Percentiles rank a stretch among this genome's conserved stretches.
These are phyloP conservation scores for Irpex sp. DNA, from an alignment of 1,284 basidiomycete genomes.

Conservation along the genomic window DNA sequence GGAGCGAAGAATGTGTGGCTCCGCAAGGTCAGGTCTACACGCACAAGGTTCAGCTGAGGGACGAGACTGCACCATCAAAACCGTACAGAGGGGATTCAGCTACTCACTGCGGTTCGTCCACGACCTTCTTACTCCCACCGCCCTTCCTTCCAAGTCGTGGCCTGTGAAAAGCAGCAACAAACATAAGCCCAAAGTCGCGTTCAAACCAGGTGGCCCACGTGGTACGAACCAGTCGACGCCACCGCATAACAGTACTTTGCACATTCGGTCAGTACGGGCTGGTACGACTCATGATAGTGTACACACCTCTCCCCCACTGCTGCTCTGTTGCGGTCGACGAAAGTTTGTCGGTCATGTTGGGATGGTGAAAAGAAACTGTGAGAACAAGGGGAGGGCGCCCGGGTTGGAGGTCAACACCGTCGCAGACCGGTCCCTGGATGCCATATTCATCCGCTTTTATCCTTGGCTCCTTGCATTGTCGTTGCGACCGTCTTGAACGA, in stretches of 20 bases:
- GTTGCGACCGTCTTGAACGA: background rate
- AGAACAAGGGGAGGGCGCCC: conserved; percentile 7
- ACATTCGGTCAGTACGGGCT: conserved; percentile 1
- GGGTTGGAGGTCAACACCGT: background rate
- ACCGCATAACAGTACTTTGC: conserved; percentile 73
- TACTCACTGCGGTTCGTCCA: conserved; percentile 30
- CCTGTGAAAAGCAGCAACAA: conserved; percentile 31
- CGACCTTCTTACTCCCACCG: conserved; percentile 39
- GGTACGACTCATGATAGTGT: background rate
- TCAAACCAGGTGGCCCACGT: background rate
- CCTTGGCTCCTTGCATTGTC: background rate
- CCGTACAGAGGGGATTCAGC: background rate
- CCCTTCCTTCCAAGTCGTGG: conserved; percentile 63
- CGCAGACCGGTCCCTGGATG: background rate
- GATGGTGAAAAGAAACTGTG: background rate
- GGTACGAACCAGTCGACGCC: conserved; percentile 78
- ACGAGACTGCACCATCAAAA: background rate
- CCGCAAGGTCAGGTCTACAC: conserved; percentile 64
- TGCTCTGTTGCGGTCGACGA: conserved; percentile 8
- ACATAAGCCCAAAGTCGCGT: background rate
- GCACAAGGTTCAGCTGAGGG: conserved; percentile 1
- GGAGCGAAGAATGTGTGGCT: conserved; percentile 85
- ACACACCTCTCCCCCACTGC: conserved; percentile 24
- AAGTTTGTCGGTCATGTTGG: conserved; percentile 9
- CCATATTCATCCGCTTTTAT: background rate